Evolutionary conservation across 148 eudicot species (phyloP), one percentile per base, ranked within the genome.

Genomic region (Cornus florida): DNA sequence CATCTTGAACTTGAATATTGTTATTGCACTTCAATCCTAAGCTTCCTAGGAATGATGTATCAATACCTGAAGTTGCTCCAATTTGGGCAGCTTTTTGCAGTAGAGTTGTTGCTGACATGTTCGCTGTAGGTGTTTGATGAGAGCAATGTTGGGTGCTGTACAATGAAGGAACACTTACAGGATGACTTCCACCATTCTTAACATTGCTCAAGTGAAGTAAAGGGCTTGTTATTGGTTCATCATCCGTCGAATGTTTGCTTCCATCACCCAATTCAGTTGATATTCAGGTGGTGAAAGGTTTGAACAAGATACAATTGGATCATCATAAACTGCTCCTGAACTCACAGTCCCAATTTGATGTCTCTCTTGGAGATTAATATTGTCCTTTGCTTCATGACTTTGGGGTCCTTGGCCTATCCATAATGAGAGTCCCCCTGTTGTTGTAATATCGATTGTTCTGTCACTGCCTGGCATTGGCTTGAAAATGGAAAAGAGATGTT

Each of bases 71-170:
- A 41, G 89, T 87, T 22, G 92, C 83, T 24, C 97, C 95, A 41
- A 94, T 88, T 79, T 91, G 95, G 16, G 97, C 93, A 28, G 98
- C 98, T 79, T 91, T 92, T 77, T 91, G 93, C 59, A 94, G 65
- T 38, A 94, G 81, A 77, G 98, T 97, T 10, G 98, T 95, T 3
- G 98, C 98, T 1, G 98, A 93, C 87, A 90, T 92, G 64, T 73
- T 85, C 32, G 81, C 53, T 3, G 82, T 8, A 56, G 81, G 10
- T 50, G 82, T 80, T 67, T 86, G 89, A 53, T 79, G 84, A 53
- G 74, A 31, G 56, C 62, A 73, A 46, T 87, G 87, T 75, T 93
- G 93, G 62, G 80, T 85, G 86, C 92, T 89, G 74, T 84, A 93
- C 81, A 92, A 86, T 17, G 88, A 87, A 79, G 97, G 95, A 48